Evolutionary conservation across 805 yeast genomes (phyloP), one percentile per base, ranked within the genome.

Genomic region (Hanseniaspora hatyaiensis): DNA sequence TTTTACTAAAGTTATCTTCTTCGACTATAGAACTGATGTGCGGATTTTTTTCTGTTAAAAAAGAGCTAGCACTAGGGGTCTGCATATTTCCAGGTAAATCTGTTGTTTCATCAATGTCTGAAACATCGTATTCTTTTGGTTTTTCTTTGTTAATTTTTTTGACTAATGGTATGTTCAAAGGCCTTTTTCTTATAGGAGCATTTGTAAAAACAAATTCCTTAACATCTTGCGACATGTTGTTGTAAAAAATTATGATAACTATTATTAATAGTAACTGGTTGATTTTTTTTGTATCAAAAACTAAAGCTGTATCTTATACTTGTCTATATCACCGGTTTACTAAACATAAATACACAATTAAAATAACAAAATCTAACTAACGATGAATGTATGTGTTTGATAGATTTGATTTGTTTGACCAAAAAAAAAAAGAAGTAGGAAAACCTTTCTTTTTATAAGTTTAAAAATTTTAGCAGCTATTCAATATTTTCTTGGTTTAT

Each of bases 1-100:
- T 42, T 28, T 18, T 42, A 18, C 47, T 42, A 8, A 42, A 9
- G 8, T 22, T 8, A 28, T 42, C 47, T 9, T 34, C 15, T 13
- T 18, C 28, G 3, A 16, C 4, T 3, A 16, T 4, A 6, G 18
- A 6, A 6, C 30, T 12, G 2, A 6, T 30, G 30, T 15, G 4
- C 3, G 8, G 12, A 12, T 16, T 4, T 29, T 4, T 29, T n/a
- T 19, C 13, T 16, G 18, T 4, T 15, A 13, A 6, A 16, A 33
- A 13, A 5, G 18, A n/a, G 4, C 36, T 33, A 11, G 11, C 12
- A 15, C 6, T 33, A 6, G 18, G 18, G n/a, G 11, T 33, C 8
- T 15, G n/a, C 12, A 18, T 16, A 15, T 16, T 8, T 8, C 20
- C 34, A 18, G 4, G 16, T 30, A n/a, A 13, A 37, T 3, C 13